Evolutionary conservation across 148 eudicot genomes (phyloP).

Genomic region (Hydrangea macrophylla): DNA sequence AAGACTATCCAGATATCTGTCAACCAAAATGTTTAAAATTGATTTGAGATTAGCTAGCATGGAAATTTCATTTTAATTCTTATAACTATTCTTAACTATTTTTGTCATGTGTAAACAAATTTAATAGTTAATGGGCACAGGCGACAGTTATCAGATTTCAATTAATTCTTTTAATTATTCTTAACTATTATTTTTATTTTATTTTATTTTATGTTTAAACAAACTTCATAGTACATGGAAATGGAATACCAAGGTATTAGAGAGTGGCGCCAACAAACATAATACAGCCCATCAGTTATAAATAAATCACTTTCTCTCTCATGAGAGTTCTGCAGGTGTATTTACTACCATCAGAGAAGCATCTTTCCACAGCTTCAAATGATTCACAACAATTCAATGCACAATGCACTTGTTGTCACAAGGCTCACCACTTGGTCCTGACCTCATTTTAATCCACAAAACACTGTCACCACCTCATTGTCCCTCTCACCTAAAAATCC

Average conservation of each 20-base stretch:
- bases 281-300: not conserved
- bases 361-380: slow-evolving; percentile 7
- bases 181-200: too few relatives aligned
- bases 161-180: too few relatives aligned
- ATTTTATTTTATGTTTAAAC: too few relatives aligned
- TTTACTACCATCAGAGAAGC: not conserved
- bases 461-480: slow-evolving; percentile 11
- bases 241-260: not conserved
- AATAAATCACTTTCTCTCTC: not conserved
- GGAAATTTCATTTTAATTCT: too few relatives aligned
- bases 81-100: too few relatives aligned
- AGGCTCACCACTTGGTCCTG: not conserved
- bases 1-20: too few relatives aligned
- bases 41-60: too few relatives aligned
- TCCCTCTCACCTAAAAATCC: slow-evolving; percentile 11
- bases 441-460: slow-evolving; percentile 2
- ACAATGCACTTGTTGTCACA: not conserved
- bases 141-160: too few relatives aligned
- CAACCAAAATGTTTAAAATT: too few relatives aligned
- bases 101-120: too few relatives aligned
- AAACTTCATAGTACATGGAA: too few relatives aligned
- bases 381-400: slow-evolving; percentile 1
- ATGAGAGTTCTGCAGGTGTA: not conserved
- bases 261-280: not conserved
- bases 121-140: too few relatives aligned